Base-by-base conservation (phyloP, 331 rosid species). In the Pyracantha coccinea region DNA sequence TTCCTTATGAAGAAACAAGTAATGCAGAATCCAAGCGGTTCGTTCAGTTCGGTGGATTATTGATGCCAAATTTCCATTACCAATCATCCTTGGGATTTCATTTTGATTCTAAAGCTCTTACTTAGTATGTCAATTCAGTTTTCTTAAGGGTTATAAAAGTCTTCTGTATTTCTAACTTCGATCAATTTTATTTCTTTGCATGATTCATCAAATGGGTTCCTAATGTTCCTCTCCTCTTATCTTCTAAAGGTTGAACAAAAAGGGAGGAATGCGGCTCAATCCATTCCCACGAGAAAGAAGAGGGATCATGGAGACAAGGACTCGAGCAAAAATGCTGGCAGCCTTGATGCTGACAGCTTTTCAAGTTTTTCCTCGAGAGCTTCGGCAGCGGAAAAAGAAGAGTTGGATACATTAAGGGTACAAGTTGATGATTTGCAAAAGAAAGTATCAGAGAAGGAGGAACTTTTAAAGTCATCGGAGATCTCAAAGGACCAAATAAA, bases 361-460 rank as follows among this genome's bases (percentile, higher is more conserved):
- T 78, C 92, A 8, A 67, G 81, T 71, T 75, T 85, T 81, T 86
- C 96, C 35, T 84, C 96, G 2, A 92, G 86, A 80, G 76, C 85
- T 85, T 79, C 71, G 74, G 68, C 80, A 52, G 79, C 82, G 6
- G 99, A 93, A 29, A 88, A 83, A 84, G 97, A 94, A 17, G 99
- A 92, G 72, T 71, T 90, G 66, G 80, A 74, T 54, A 74, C 69
- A 21, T 74, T 95, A 75, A 90, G 83, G 90, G 92, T 83, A 45
- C 96, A 90, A 80, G 79, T 95, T 68, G 93, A 82, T 72, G 97
- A 92, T 76, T 79, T 95, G 83, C 91, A 88, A 80, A 84, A 64
- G 77, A 88, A 86, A 72, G 52, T 95, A 58, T 70, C 47, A 69
- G 97, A 90, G 85, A 92, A 88, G 85, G 97, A 92, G 66, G 98